These are phyloP conservation scores for Ajuga chamaepitys DNA, from an alignment of 257 asterid genomes.

Conservation along the genomic window DNA sequence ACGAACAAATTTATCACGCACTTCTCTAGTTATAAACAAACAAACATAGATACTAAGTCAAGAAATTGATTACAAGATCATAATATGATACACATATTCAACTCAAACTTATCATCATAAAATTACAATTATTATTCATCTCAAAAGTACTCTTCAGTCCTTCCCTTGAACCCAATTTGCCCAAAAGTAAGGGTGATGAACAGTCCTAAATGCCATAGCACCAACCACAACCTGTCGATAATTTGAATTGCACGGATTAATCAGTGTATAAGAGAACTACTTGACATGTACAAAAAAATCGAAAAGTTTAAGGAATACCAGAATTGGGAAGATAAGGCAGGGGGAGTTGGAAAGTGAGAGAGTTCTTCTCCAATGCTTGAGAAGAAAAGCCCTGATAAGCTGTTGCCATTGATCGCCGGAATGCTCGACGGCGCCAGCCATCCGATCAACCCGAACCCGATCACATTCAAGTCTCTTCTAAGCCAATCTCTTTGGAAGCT, in stretches of 20 bases:
- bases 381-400: conserved; percentile 82
- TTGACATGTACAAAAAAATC: too few species aligned
- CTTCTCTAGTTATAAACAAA: too few species aligned
- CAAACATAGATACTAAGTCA: background rate
- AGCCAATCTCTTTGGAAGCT: conserved; percentile 87
- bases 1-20: too few species aligned
- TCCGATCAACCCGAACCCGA: conserved; percentile 88
- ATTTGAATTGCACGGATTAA: too few species aligned
- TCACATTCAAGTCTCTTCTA: conserved; percentile 80
- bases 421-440: conserved; percentile 94
- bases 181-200: conserved; percentile 79
- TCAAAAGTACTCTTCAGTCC: conserved; percentile 76
- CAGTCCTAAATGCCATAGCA: conserved; percentile 84
- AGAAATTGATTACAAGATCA: conserved; percentile 2
- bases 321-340: conserved; percentile 70
- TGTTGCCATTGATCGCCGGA: conserved; percentile 70
- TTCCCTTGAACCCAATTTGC: conserved; percentile 98
- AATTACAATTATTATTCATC: background rate
- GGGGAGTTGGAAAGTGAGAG: conserved; percentile 78
- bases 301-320: conserved; percentile 32
- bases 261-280: too few species aligned
- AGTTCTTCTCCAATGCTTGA: conserved; percentile 87
- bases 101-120: background rate
- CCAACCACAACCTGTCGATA: conserved; percentile 71
- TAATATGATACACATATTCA: conserved; percentile 11